A percentile compares a stretch with the other conserved stretches of the same genome.
Evolutionary conservation across 495 filamentous ascomycete genomes (phyloP).

Genomic region (Corynascus novoguineensis): DNA sequence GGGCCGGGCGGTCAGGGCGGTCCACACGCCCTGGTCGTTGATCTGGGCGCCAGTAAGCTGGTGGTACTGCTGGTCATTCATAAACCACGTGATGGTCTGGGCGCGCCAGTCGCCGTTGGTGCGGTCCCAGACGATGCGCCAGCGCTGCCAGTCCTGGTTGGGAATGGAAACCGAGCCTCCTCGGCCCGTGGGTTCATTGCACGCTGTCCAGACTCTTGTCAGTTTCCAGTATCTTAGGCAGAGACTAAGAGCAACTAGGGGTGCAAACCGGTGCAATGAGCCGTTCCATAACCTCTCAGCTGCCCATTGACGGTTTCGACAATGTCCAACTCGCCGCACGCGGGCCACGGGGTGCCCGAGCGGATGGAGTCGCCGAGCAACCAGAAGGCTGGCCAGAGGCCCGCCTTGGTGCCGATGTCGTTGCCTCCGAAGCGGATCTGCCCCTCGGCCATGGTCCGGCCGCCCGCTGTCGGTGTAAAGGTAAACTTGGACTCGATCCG

Average conservation of each 20-base stretch:
- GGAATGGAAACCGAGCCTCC: constrained; percentile 28
- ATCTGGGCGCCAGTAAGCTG: constrained; percentile 37
- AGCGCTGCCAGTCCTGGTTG: constrained; percentile 44
- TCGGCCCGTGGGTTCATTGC: constrained; percentile 44
- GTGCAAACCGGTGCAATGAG: constrained; percentile 37
- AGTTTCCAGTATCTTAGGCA: background rate
- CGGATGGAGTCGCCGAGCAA: constrained; percentile 42
- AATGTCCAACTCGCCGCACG: constrained; percentile 48
- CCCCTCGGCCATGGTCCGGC: constrained; percentile 38
- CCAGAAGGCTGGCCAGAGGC: constrained; percentile 54
- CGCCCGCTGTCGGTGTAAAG: constrained; percentile 39
- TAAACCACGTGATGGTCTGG: constrained; percentile 46
- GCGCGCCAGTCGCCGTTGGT: constrained; percentile 32
- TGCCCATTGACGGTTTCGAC: constrained; percentile 46
- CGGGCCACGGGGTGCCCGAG: constrained; percentile 39
- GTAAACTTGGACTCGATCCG: constrained; percentile 43
- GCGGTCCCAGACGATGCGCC: constrained; percentile 44
- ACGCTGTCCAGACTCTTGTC: constrained; percentile 33
- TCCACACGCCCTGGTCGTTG: constrained; percentile 35
- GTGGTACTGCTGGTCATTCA: constrained; percentile 41
- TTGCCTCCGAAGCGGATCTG: constrained; percentile 40
- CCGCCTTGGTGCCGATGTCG: constrained; percentile 34
- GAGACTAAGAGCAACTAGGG: background rate
- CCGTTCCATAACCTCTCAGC: constrained; percentile 41
- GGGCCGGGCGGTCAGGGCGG: constrained; percentile 30